Evolutionary conservation across 768 basidiomycete genomes (phyloP).

Genomic region (Austroboletus festivus): DNA sequence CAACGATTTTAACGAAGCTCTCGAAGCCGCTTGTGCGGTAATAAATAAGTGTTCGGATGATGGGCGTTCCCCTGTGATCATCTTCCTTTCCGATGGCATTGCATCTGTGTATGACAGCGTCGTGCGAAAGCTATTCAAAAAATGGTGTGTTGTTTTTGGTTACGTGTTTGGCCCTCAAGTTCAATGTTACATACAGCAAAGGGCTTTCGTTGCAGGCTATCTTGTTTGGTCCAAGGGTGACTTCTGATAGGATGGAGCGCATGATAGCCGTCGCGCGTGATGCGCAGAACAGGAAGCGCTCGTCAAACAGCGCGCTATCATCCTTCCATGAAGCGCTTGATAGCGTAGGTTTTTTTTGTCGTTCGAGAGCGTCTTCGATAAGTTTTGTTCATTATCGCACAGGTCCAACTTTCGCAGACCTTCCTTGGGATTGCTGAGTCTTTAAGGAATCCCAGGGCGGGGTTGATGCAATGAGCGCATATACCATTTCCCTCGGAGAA

Average conservation of each 20-base stretch:
- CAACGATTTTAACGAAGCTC: constrained; percentile 43
- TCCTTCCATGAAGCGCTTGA: constrained; percentile 50
- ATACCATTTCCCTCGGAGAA: not conserved
- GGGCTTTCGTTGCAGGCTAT: constrained; percentile 58
- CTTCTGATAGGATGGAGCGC: constrained; percentile 29
- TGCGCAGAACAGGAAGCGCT: constrained; percentile 36
- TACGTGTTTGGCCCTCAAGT: not conserved
- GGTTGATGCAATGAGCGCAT: constrained; percentile 35
- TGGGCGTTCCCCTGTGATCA: constrained; percentile 45
- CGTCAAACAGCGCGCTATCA: constrained; percentile 34
- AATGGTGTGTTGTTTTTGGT: not conserved
- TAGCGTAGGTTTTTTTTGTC: constrained; percentile 34
- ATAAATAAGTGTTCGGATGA: constrained; percentile 47
- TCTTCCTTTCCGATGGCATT: constrained; percentile 59
- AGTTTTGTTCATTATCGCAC: not conserved
- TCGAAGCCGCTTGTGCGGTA: constrained; percentile 32
- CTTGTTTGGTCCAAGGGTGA: constrained; percentile 43
- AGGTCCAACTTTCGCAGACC: constrained; percentile 52
- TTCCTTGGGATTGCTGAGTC: constrained; percentile 59
- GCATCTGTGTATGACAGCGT: constrained; percentile 33
- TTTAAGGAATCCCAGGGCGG: constrained; percentile 48
- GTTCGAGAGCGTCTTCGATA: not conserved
- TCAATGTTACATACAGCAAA: constrained; percentile 33
- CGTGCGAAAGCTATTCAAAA: constrained; percentile 36
- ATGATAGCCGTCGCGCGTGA: constrained; percentile 51